Evolutionary conservation across 2,329 filamentous ascomycete genomes (phyloP), one percentile per base, ranked within the genome.

Genomic region (Cladophialophora immunda): DNA sequence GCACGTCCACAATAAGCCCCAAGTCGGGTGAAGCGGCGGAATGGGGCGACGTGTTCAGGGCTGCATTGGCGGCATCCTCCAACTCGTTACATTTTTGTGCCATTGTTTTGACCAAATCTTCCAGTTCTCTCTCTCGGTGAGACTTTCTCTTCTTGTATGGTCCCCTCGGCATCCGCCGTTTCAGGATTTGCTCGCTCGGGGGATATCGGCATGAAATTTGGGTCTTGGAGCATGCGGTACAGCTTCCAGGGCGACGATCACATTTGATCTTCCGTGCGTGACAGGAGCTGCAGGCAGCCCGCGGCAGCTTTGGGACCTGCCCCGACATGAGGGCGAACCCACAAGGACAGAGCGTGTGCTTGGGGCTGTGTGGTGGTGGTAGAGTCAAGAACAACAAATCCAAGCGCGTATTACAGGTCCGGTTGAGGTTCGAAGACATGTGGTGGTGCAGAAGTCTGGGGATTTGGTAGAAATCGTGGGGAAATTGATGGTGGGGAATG

Each of bases 121-220:
- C 58, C 25, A 52, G 17, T 36, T 60, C 58, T 9, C 50, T 36
- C 29, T 53, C 58, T 13, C 58, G 58, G 17, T 29, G 58, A 6
- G 58, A 50, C 19, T 60, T 60, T 27, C 41, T 47, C n/a, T 52
- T 60, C 45, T 60, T 60, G 58, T 52, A 53, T 13, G 41, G 58
- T 15, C 58, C 58, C 19, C 41, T 50, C 45, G 17, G 29, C 19
- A 9, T 19, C 15, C 41, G 8, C 9, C n/a, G 7, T 27, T 19
- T 29, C 30, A 52, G 29, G 15, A 45, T n/a, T 9, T 45, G 38
- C 38, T 45, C 38, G n/a, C 17, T 45, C n/a, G 27, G 25, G 19
- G 58, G 27, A 22, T 52, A 60, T 60, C 58, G 30, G 41, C 41
- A 60, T 17, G 41, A 19, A 19, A 52, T 36, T 17, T 27, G 13